These are phyloP conservation scores for Kernera saxatilis DNA, from an alignment of 345 rosid species.

Conservation along the genomic window DNA sequence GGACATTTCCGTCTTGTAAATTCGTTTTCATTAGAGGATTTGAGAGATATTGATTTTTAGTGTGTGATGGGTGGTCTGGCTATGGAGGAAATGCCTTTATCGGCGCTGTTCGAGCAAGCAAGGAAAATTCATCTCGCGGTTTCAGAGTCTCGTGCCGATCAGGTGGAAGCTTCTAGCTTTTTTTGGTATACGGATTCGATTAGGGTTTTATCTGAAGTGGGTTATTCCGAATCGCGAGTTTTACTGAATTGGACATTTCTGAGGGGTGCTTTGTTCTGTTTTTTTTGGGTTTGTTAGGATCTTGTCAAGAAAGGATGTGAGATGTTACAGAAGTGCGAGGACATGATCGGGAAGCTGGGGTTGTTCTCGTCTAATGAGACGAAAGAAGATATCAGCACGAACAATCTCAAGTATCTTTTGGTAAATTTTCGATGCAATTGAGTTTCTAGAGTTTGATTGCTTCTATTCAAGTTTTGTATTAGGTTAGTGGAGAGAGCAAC, in stretches of 20 bases:
- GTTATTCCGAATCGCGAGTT: neutral
- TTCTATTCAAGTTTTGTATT: neutral
- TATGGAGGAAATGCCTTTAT: constrained; percentile 62
- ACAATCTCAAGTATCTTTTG: constrained; percentile 79
- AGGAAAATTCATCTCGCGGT: constrained; percentile 64
- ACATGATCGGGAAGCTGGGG: constrained; percentile 73
- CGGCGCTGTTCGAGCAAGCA: constrained; percentile 70
- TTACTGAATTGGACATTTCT: neutral
- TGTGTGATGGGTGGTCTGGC: constrained; percentile 37
- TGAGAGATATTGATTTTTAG: constrained; percentile 4
- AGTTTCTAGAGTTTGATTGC: neutral
- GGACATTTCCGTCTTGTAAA: neutral
- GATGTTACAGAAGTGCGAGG: constrained; percentile 69
- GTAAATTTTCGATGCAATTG: constrained; percentile 31
- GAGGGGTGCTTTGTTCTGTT: neutral
- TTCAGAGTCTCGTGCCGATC: constrained; percentile 56
- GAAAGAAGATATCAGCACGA: constrained; percentile 79
- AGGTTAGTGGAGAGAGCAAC: neutral
- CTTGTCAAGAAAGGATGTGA: constrained; percentile 64
- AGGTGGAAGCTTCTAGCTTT: constrained; percentile 35
- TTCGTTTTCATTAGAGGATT: neutral
- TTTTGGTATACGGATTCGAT: neutral
- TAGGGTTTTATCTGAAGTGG: neutral
- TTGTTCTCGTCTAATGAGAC: constrained; percentile 86
- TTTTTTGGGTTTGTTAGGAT: constrained; percentile 37